phyloP scores from a whole-genome alignment of 345 rosid genomes.

The Eucalyptus grandis region DNA sequence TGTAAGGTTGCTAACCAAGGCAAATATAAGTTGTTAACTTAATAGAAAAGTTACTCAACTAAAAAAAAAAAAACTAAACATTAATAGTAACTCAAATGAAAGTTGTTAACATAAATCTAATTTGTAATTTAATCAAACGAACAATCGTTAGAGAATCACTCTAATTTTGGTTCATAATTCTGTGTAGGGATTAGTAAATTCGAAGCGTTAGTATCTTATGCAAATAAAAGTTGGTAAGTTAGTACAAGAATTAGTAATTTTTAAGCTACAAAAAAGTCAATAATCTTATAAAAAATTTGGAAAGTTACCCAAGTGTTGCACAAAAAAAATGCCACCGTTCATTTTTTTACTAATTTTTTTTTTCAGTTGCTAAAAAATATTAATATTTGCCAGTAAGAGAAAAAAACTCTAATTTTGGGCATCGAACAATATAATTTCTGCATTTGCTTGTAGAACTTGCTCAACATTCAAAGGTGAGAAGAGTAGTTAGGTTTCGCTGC shows the following conservation, averaged over 20 bases:
- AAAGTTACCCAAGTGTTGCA: not conserved
- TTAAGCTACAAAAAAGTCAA: not conserved
- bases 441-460: not conserved
- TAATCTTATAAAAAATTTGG: not conserved
- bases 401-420: not conserved
- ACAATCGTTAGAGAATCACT: not conserved
- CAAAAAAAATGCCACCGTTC: not conserved
- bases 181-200: not conserved
- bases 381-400: not conserved
- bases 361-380: not conserved
- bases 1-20: not conserved
- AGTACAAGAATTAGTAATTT: not conserved
- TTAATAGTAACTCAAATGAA: not conserved
- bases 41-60: not conserved
- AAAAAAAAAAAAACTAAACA: not conserved
- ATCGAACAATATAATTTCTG: not conserved
- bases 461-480: not conserved
- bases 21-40: not conserved
- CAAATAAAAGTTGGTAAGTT: not conserved
- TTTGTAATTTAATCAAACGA: not conserved
- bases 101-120: not conserved
- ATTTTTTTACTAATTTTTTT: not conserved
- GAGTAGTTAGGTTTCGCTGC: not conserved
- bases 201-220: not conserved
- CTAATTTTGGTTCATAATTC: not conserved